Percentiles rank a stretch among this genome's conserved stretches.
These are phyloP conservation scores for Hanseniaspora uvarum DNA, from an alignment of 1,139 yeast genomes.

Conservation along the genomic window DNA sequence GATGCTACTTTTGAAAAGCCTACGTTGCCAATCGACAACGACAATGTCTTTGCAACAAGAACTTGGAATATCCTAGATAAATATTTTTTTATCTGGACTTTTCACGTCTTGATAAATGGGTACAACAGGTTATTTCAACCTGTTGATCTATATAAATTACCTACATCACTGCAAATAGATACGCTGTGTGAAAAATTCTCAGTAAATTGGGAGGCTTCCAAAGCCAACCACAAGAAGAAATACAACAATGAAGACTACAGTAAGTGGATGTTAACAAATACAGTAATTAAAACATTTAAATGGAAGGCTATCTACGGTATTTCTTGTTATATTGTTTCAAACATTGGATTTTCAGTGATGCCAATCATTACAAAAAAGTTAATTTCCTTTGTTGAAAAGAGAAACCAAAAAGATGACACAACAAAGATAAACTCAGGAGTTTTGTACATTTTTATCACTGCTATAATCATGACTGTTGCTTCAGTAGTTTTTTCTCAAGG, in stretches of 20 bases:
- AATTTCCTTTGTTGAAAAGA: conserved; percentile 39
- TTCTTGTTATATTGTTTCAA: conserved; percentile 38
- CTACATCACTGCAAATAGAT: conserved; percentile 45
- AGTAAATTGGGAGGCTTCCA: conserved; percentile 28
- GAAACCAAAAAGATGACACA: conserved; percentile 27
- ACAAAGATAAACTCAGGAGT: conserved; percentile 40
- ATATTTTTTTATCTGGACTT: conserved; percentile 49
- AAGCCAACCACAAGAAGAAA: conserved; percentile 21
- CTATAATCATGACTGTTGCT: conserved; percentile 38
- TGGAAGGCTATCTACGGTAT: conserved; percentile 41
- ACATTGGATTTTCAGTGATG: conserved; percentile 43
- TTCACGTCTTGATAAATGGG: conserved; percentile 51
- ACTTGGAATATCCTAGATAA: conserved; percentile 7
- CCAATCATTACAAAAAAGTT: conserved; percentile 46
- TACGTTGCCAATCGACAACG: conserved; percentile 35
- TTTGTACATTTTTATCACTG: conserved; percentile 51
- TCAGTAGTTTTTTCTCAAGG: conserved; percentile 53
- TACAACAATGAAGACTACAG: conserved; percentile 19
- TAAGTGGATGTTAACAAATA: conserved; percentile 31
- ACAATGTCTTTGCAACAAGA: conserved; percentile 31
- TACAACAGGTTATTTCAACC: conserved; percentile 57
- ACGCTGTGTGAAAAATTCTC: conserved; percentile 36
- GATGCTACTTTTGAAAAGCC: conserved; percentile 36
- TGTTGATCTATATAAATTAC: conserved; percentile 49
- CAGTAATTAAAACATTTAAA: conserved; percentile 39